Evolutionary conservation across 2,329 filamentous ascomycete genomes (phyloP).

Genomic region (Lecanosticta acicola): DNA sequence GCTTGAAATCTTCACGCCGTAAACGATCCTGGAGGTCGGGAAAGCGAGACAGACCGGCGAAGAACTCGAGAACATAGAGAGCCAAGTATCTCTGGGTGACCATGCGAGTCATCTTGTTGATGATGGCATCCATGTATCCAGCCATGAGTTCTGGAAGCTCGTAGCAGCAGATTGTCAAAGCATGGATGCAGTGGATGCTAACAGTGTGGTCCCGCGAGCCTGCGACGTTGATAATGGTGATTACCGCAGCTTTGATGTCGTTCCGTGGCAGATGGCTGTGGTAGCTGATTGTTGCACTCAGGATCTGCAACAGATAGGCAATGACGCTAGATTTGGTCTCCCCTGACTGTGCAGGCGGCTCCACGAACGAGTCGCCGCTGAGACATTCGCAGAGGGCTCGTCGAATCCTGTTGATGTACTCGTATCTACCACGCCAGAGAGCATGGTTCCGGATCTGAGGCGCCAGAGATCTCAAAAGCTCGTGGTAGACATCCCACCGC

Average conservation of each 20-base stretch:
- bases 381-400: constrained; percentile 77
- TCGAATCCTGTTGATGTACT: constrained; percentile 70
- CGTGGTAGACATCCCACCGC: constrained; percentile 58
- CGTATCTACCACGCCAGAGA: constrained; percentile 68
- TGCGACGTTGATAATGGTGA: constrained; percentile 76
- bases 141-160: constrained; percentile 84
- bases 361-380: constrained; percentile 67
- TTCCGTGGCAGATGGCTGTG: constrained; percentile 76
- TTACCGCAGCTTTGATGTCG: constrained; percentile 83
- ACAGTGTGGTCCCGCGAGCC: constrained; percentile 51
- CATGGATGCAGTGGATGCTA: constrained; percentile 89
- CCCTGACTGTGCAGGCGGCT: constrained; percentile 72
- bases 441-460: constrained; percentile 86
- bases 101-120: constrained; percentile 91
- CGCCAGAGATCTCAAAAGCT: constrained; percentile 76
- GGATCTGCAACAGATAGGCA: constrained; percentile 77
- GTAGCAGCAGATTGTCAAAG: constrained; percentile 88
- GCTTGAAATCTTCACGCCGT: constrained; percentile 81
- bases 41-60: constrained; percentile 80
- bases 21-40: constrained; percentile 49
- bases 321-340: constrained; percentile 83
- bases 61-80: constrained; percentile 90
- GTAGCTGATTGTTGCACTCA: constrained; percentile 87
- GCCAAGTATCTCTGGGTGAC: constrained; percentile 90
- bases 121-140: constrained; percentile 75